These are phyloP conservation scores for Bathelium albidoporum DNA, from an alignment of 495 filamentous ascomycete genomes.

Conservation along the genomic window DNA sequence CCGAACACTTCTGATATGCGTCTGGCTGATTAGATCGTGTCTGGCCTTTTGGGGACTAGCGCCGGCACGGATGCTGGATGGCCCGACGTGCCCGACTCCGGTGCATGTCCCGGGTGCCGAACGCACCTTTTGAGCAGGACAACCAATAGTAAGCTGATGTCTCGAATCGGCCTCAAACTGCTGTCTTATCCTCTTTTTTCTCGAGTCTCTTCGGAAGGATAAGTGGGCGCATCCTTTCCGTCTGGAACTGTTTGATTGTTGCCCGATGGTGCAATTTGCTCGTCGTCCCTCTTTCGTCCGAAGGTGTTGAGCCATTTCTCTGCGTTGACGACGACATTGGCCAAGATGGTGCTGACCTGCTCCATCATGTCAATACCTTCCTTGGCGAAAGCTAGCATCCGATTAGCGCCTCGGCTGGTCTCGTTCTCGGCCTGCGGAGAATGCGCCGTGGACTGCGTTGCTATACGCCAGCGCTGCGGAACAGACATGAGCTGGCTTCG, in stretches of 20 bases:
- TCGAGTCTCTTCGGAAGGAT: background rate
- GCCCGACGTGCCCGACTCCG: no score
- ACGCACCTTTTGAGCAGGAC: no score
- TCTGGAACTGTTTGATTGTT: background rate
- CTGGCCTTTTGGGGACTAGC: no score
- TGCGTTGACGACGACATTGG: constrained; percentile 73
- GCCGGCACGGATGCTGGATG: no score
- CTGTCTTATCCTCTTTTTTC: no score
- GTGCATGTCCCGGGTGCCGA: no score
- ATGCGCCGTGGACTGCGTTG: constrained; percentile 38
- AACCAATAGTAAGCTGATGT: no score
- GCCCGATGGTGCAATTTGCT: background rate
- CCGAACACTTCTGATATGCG: no score
- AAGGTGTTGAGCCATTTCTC: constrained; percentile 77
- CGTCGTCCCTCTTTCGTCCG: constrained; percentile 39
- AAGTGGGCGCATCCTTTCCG: background rate
- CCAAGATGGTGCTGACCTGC: constrained; percentile 69
- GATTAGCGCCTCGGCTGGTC: constrained; percentile 47
- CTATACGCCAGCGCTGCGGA: constrained; percentile 61
- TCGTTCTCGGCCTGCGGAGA: constrained; percentile 28
- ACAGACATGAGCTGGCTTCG: constrained; percentile 67
- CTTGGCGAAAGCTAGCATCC: constrained; percentile 69
- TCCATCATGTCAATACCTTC: constrained; percentile 85
- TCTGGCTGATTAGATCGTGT: no score
- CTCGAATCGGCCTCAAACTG: no score